phyloP scores from a whole-genome alignment of 257 asterid species.

The Solanum clarkiae region DNA sequence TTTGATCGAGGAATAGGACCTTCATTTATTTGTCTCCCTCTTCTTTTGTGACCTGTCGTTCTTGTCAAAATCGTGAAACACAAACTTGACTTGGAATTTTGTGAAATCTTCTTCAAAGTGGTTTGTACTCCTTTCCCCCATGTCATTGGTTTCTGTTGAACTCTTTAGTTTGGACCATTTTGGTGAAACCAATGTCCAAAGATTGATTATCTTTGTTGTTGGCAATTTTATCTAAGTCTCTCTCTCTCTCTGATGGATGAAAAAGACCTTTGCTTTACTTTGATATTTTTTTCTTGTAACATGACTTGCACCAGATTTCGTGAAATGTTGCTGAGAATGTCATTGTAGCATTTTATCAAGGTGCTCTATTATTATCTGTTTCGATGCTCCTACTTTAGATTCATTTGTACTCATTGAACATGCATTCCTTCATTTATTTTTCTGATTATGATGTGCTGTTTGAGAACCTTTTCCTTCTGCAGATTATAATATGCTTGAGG shows the following conservation, averaged over 20 bases:
- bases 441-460: neutral
- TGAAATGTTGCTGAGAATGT: neutral
- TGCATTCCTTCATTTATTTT: neutral
- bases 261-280: neutral
- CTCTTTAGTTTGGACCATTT: neutral
- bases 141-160: neutral
- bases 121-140: neutral
- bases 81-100: neutral
- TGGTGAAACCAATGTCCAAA: neutral
- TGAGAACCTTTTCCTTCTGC: neutral
- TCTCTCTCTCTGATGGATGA: neutral
- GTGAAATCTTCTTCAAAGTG: neutral
- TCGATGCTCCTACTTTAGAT: neutral
- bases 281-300: neutral
- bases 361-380: neutral
- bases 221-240: neutral
- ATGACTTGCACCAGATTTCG: neutral
- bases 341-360: neutral
- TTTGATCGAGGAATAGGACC: neutral
- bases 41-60: neutral
- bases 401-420: neutral
- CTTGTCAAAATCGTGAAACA: neutral
- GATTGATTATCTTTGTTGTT: neutral
- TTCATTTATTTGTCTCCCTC: neutral
- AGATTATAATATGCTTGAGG: slow-evolving; percentile 86